Evolutionary conservation across 306 rosid genomes (phyloP).

Genomic region (Lablab purpureus): DNA sequence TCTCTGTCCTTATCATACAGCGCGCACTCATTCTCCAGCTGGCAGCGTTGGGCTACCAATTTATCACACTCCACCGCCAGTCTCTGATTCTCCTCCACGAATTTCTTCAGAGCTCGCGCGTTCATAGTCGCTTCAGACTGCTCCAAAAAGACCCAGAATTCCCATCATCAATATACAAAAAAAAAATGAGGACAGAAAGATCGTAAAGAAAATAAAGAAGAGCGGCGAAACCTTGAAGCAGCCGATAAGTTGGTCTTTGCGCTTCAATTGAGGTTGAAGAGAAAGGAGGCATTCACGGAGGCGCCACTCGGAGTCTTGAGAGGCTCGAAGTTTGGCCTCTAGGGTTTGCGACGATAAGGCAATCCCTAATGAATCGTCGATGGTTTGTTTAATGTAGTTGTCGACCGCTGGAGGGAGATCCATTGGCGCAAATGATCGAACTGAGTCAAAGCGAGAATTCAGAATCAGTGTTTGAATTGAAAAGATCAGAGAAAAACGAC

Average conservation of each 20-base stretch:
- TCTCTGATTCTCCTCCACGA: conserved; percentile 82
- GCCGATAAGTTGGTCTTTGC: conserved; percentile 68
- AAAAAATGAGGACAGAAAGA: not conserved
- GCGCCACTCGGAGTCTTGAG: conserved; percentile 62
- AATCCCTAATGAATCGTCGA: conserved; percentile 68
- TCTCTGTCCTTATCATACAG: conserved; percentile 88
- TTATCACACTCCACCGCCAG: conserved; percentile 69
- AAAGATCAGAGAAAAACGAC: not conserved
- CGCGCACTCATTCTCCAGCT: conserved; percentile 76
- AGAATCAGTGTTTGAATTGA: conserved; percentile 4
- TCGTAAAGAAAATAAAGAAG: not conserved
- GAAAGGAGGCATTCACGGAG: conserved; percentile 58
- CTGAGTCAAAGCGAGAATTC: conserved; percentile 10
- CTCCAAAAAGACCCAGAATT: not conserved
- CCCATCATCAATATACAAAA: not conserved
- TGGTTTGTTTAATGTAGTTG: conserved; percentile 66
- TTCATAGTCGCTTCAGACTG: conserved; percentile 82
- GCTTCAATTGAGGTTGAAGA: conserved; percentile 62
- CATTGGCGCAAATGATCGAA: conserved; percentile 47
- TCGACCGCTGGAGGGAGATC: conserved; percentile 66
- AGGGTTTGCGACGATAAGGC: conserved; percentile 60
- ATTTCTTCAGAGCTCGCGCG: conserved; percentile 85
- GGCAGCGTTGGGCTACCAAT: conserved; percentile 61
- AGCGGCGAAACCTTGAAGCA: conserved; percentile 60
- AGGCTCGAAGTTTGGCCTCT: conserved; percentile 69